Percentiles rank a stretch among this genome's conserved stretches.
phyloP scores from a whole-genome alignment of 106 monocot genomes.

The Dactylorhiza incarnata region DNA sequence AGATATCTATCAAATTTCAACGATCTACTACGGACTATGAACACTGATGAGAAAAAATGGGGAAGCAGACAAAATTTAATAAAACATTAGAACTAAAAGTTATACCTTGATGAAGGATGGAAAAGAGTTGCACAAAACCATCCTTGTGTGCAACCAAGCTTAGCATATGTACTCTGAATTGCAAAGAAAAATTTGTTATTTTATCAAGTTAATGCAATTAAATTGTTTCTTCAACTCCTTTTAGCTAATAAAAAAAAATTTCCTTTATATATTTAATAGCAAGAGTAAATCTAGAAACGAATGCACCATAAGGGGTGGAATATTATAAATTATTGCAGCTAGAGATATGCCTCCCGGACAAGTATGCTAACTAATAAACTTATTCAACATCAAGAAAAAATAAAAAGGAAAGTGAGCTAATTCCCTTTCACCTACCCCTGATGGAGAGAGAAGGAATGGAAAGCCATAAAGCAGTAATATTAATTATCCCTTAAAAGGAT shows the following conservation, averaged over 20 bases:
- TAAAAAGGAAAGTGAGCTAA: neutral
- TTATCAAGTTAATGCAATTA: neutral
- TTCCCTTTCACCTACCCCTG: neutral
- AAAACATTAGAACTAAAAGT: neutral
- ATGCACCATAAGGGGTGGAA: neutral
- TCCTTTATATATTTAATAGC: neutral
- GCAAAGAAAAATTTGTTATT: slow-evolving; percentile 6
- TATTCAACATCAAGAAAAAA: neutral
- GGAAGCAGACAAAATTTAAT: neutral
- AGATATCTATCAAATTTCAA: neutral
- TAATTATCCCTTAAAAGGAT: no score
- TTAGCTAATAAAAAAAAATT: neutral
- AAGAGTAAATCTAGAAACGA: neutral
- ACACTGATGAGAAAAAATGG: neutral
- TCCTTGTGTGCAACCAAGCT: slow-evolving; percentile 75
- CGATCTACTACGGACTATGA: neutral
- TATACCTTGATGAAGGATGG: slow-evolving; percentile 76
- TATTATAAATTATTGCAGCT: neutral
- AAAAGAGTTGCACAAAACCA: slow-evolving; percentile 68
- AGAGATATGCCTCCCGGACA: neutral
- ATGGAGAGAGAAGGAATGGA: no score
- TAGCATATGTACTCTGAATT: slow-evolving; percentile 65
- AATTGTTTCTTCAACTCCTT: neutral
- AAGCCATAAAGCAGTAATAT: no score
- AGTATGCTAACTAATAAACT: neutral